Evolutionary conservation across 345 rosid species (phyloP), one percentile per base, ranked within the genome.

Genomic region (Eucalyptus brandiana): DNA sequence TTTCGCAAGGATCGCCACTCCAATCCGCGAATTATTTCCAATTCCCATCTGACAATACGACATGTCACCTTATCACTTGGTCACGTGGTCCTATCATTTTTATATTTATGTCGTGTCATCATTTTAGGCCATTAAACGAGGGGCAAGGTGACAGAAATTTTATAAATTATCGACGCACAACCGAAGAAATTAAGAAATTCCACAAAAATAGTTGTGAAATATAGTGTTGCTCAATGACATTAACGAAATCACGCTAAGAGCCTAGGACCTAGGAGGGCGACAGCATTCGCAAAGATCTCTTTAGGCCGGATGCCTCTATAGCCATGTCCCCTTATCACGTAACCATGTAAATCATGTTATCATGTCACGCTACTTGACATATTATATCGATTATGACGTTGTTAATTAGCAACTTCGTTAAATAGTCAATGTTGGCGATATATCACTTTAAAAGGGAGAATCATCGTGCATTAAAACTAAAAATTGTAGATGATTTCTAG

Each of bases 261-360:
- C 80, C 44, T 11, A 6, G 44, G 80, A 19, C 24, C 44, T 34
- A 69, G 21, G 44, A 2, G 44, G 44, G 6, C 24, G 13, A 69
- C 23, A 3, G 24, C 81, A 34, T 34, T 21, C 44, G 14, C 44
- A 18, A 5, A 9, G 2, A 23, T 6, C 24, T 69, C 12, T 26
- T 34, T 69, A 16, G 42, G 13, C 19, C 12, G 1, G 2, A 69
- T 34, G 44, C 13, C 80, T 9, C 2, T 1, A 12, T 4, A 23
- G 3, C 9, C 8, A 54, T 32, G 44, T 37, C 80, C 4, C 7
- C 16, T 32, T 6, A 69, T 5, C 44, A 69, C 7, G 3, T 12
- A 34, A 9, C 26, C 24, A 13, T n/a, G 1, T 0, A 4, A 7
- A 14, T 30, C 3, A 19, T 18, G 8, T 34, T 1, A 23, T 72